Evolutionary conservation across 2,329 filamentous ascomycete species (phyloP).

Genomic region (Xylaria sp.): DNA sequence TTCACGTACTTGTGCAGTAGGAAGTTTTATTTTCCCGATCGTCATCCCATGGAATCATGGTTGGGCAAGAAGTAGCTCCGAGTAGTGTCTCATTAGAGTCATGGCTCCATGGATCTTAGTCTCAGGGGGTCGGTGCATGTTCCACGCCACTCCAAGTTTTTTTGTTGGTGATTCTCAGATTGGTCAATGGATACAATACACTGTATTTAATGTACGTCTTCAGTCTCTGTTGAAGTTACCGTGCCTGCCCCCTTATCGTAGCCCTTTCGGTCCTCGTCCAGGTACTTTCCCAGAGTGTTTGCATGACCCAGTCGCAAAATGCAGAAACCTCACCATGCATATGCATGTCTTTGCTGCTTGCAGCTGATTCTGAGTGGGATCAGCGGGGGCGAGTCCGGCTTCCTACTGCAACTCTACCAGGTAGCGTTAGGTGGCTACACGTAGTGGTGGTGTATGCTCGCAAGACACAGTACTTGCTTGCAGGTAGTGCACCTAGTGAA

Average conservation of each 20-base stretch:
- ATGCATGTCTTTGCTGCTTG: slow-evolving; percentile 19
- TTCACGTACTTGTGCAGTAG: too few species aligned
- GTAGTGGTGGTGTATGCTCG: too few species aligned
- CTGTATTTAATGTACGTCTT: not conserved
- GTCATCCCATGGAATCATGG: slow-evolving; percentile 18
- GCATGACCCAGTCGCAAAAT: slow-evolving; percentile 14
- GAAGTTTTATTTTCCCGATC: slow-evolving; percentile 14
- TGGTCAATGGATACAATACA: not conserved
- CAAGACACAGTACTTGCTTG: too few species aligned
- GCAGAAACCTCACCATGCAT: slow-evolving; percentile 21
- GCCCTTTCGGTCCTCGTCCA: not conserved
- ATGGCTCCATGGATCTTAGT: slow-evolving; percentile 24
- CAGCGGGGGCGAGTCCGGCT: not conserved
- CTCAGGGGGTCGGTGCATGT: slow-evolving; percentile 8
- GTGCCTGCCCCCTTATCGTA: too few species aligned
- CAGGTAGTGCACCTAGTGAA: too few species aligned
- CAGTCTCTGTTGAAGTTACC: too few species aligned
- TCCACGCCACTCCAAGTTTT: too few species aligned
- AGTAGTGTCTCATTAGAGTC: slow-evolving; percentile 30
- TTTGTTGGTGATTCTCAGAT: not conserved
- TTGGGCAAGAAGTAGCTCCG: slow-evolving; percentile 30
- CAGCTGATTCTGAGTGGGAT: not conserved
- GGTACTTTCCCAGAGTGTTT: not conserved
- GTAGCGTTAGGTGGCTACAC: too few species aligned
- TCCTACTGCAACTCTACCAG: not conserved